Base-by-base conservation (phyloP, 2,329 filamentous ascomycete species). In the Xylariaceae sp. region DNA sequence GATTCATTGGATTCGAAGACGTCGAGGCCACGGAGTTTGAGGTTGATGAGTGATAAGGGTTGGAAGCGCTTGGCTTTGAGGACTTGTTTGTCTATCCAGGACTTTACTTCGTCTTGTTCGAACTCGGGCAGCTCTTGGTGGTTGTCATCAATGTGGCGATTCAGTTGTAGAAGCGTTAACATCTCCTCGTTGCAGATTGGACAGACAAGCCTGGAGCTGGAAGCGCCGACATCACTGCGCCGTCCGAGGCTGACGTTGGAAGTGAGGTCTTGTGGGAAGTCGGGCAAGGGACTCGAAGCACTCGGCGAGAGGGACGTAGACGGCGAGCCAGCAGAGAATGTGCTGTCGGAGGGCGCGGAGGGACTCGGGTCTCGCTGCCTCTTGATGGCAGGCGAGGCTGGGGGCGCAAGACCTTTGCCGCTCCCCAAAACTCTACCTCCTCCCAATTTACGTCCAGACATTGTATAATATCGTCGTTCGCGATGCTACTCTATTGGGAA, bases 141-240 rank as follows among this genome's bases (percentile, higher is more conserved):
- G 55, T 77, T 83, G 66, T 96, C 91, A 72, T 96, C 91, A 64
- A 96, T 81, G 58, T 83, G 80, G 60, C 85, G 83, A 66, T 99
- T 97, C 38, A 99, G 75, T 72, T 99, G 94, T 36, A 99, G 74
- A 43, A 99, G 73, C 12, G 94, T 97, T 64, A 97, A 78, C 94
- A 99, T 99, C 70, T 96, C 91, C 72, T 97, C 95, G 60, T 85
- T 90, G 71, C 94, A 99, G 66, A 99, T 99, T n/a, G 94, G 94
- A 68, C 94, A 99, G 48, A 92, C 83, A 51, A 99, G 82, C 68
- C 81, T 81, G 57, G 81, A 81, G 58, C 79, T 81, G 48, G 82
- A 73, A 45, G 82, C 78, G 43, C 72, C 76, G 55, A 78, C 77
- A 53, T 74, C 77, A 45, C 78, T 75, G 15, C 77, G 73, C 10